Conservation (phyloP, 2,329 filamentous ascomycete species). For the Pochonia chlamydosporia region DNA sequence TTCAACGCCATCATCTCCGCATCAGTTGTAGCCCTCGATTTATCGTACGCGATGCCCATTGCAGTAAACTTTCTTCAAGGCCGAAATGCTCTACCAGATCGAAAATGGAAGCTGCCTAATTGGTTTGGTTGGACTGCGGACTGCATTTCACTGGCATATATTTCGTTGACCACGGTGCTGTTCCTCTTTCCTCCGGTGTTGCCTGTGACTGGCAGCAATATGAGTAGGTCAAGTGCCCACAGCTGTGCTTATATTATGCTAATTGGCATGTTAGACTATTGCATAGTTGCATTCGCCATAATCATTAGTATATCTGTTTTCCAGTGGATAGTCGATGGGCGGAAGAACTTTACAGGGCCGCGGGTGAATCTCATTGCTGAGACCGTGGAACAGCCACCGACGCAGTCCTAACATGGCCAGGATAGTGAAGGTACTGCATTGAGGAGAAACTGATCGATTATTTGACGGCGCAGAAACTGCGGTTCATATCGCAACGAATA, state of each 20-base stretch:
- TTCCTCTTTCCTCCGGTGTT: slow-evolving; percentile 65
- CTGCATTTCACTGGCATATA: slow-evolving; percentile 51
- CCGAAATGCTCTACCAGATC: slow-evolving; percentile 55
- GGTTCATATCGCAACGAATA: no score
- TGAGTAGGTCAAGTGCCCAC: slow-evolving; percentile 39
- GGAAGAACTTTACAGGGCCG: slow-evolving; percentile 36
- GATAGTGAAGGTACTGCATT: no score
- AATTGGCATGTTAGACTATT: slow-evolving; percentile 28
- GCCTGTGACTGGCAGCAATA: slow-evolving; percentile 59
- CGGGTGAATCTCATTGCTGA: slow-evolving; percentile 13
- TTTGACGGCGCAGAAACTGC: no score
- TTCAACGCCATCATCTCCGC: slow-evolving; percentile 69
- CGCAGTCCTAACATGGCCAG: neutral
- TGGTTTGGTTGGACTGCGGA: slow-evolving; percentile 31
- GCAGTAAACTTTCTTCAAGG: slow-evolving; percentile 62
- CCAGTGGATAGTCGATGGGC: slow-evolving; percentile 40
- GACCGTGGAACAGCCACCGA: neutral
- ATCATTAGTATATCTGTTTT: slow-evolving; percentile 35
- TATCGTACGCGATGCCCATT: slow-evolving; percentile 71
- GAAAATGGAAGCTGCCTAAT: slow-evolving; percentile 26
- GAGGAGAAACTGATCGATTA: no score
- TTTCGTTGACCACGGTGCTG: slow-evolving; percentile 61
- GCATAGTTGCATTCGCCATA: slow-evolving; percentile 39
- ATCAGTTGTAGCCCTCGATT: slow-evolving; percentile 64
- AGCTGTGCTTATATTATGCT: neutral